Base-by-base conservation (phyloP, 352 stramenopile species). In the Globisporangium middletonii region DNA sequence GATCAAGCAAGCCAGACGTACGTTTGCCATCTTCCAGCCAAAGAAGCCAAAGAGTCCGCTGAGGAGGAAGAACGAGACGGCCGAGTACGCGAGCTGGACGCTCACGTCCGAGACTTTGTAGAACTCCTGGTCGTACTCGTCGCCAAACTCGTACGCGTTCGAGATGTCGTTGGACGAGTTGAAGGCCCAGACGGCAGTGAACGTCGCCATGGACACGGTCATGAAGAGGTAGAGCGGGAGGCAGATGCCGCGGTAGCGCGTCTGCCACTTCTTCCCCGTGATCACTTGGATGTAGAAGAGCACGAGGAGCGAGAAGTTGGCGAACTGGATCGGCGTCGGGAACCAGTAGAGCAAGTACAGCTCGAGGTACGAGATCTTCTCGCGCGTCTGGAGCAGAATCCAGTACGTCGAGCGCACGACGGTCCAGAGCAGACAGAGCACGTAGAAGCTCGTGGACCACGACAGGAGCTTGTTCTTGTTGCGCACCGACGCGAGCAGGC, bases 271-370 rank as follows among this genome's bases (percentile, higher is more conserved):
- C 50, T 79, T 75, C 26, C 82, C 84, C 37, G 84, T 91, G 61
- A 94, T 72, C 37, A 94, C 84, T 68, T 94, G 84, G 45, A 94
- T 91, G 73, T 94, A 94, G 61, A 94, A 94, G 35, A 94, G 80
- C 44, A 94, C 77, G 35, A 94, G 76, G 47, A 94, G 73, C 63
- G 84, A 91, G 57, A 94, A 94, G 65, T 92, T 94, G 76, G 84
- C 84, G 64, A 94, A 94, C 69, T 94, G 84, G 66, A 94, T 88
- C 35, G 84, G 82, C 47, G 82, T 94, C 3, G 84, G 84, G 38
- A 87, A 76, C 84, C 84, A 94, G 71, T 94, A 94, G 46, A 94
- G 73, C 60, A 94, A 62, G 55, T 94, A 94, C 57, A 94, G 77
- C 67, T 84, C 77, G 44, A 94, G 69, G 57, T 92, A 92, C 56